Conservation (phyloP, 2,329 filamentous ascomycete species). For the Tolypocladium inflatum region DNA sequence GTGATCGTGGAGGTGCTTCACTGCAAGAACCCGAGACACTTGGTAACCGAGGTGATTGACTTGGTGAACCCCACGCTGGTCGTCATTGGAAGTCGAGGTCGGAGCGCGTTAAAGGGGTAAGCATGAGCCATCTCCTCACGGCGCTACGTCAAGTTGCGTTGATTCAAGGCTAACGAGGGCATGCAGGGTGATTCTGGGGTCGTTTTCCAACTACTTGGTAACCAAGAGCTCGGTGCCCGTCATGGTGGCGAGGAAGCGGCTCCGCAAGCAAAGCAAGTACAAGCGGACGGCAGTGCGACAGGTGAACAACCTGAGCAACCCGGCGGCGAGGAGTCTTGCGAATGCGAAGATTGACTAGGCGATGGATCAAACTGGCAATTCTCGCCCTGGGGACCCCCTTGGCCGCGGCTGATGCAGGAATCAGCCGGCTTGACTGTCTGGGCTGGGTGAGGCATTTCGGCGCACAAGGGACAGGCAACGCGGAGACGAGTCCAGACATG, state of each 20-base stretch:
- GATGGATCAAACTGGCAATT: background rate
- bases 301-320: conserved; percentile 72
- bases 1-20: conserved; percentile 95
- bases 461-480: background rate
- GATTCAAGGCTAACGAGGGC: conserved; percentile 19
- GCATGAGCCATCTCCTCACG: conserved; percentile 18
- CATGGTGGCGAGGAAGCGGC: conserved; percentile 90
- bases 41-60: conserved; percentile 97
- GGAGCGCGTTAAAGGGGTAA: conserved; percentile 88
- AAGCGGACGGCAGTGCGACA: conserved; percentile 59
- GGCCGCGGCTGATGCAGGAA: background rate
- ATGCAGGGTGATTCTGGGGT: conserved; percentile 77
- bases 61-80: conserved; percentile 84
- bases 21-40: conserved; percentile 93
- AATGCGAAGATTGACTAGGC: conserved; percentile 64
- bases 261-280: conserved; percentile 79
- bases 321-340: conserved; percentile 55
- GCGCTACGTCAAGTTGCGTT: background rate
- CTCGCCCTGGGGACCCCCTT: background rate
- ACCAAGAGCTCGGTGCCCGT: conserved; percentile 95
- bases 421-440: background rate
- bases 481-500: background rate
- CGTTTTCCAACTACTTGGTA: conserved; percentile 94
- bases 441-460: background rate
- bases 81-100: conserved; percentile 82